These are phyloP conservation scores for Trifolium repens DNA, from an alignment of 306 rosid genomes.

Conservation along the genomic window DNA sequence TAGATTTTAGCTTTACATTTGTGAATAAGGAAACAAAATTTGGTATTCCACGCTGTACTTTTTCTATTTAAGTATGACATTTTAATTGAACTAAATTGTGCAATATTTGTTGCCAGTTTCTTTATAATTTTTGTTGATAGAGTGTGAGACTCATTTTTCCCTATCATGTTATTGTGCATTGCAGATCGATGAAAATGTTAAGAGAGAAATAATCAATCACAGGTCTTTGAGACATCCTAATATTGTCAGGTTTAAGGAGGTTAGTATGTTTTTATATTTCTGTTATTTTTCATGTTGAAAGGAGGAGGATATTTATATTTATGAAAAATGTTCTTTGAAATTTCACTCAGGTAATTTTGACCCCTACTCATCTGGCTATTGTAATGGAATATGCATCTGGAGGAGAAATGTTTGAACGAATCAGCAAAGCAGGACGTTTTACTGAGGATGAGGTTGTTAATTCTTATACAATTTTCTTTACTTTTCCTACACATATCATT, in stretches of 20 bases:
- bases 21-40: background rate
- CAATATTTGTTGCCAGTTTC: constrained; percentile 1
- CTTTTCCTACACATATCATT: constrained; percentile 10
- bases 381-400: constrained; percentile 98
- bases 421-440: constrained; percentile 78
- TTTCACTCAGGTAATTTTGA: constrained; percentile 67
- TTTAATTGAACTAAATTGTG: constrained; percentile 6
- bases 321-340: constrained; percentile 7
- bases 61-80: constrained; percentile 2
- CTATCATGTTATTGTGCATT: constrained; percentile 36
- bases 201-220: constrained; percentile 90
- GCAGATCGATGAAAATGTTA: constrained; percentile 93
- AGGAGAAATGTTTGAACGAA: constrained; percentile 85
- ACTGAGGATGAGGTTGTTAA: constrained; percentile 78
- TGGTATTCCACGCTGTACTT: constrained; percentile 1
- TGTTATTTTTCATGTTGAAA: background rate
- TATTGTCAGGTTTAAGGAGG: constrained; percentile 92
- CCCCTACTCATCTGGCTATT: constrained; percentile 95
- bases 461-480: constrained; percentile 16
- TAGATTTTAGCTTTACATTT: constrained; percentile 11
- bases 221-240: constrained; percentile 92
- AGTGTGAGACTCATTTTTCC: constrained; percentile 1
- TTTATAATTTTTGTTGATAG: background rate
- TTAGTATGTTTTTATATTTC: constrained; percentile 41
- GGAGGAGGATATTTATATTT: constrained; percentile 7